Evolutionary conservation across 306 rosid species (phyloP), one percentile per base, ranked within the genome.

Genomic region (Luffa aegyptiaca): DNA sequence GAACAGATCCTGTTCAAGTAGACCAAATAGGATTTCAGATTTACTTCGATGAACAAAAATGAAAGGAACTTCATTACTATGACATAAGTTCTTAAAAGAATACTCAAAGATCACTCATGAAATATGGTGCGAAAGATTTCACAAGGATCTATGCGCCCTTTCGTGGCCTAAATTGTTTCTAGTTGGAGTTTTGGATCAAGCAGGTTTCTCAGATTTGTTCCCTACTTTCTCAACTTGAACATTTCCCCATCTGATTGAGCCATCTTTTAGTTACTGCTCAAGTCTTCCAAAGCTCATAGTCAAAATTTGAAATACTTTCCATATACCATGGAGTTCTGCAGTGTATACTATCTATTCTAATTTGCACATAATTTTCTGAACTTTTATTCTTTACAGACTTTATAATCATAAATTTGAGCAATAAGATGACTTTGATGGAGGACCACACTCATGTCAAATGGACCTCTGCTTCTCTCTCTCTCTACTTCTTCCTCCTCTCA

Each of bases 401-500:
- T 35, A 35, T 26, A 73, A 73, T 73, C 58, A 49, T 73, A 73
- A 41, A 26, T 16, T 73, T 45, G 11, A 11, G 76, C 17, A 20
- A 44, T 5, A 10, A 46, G n/a, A 70, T 70, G 76, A 70, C n/a
- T 70, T 73, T 73, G 77, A 73, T 21, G n/a, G 77, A 72, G 58
- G 77, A 49, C 77, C 77, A 73, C 21, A 41, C 42, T 73, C 10
- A 73, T 73, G 21, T 46, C 44, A 72, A 72, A 48, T 72, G 58
- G 59, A 48, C 59, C 59, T 72, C 46, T 65, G 71, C 71, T 64
- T 65, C 73, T 65, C 66, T 59, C 73, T 65, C 66, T 59, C 66
- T 26, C 75, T 42, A 36, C 7, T 39, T 39, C 75, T 39, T 35
- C 45, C 61, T 49, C 17, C 5, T 73, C 14, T 8, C 45, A 46